Evolutionary conservation across 768 basidiomycete species (phyloP).

Genomic region (Amanita brunnescens): DNA sequence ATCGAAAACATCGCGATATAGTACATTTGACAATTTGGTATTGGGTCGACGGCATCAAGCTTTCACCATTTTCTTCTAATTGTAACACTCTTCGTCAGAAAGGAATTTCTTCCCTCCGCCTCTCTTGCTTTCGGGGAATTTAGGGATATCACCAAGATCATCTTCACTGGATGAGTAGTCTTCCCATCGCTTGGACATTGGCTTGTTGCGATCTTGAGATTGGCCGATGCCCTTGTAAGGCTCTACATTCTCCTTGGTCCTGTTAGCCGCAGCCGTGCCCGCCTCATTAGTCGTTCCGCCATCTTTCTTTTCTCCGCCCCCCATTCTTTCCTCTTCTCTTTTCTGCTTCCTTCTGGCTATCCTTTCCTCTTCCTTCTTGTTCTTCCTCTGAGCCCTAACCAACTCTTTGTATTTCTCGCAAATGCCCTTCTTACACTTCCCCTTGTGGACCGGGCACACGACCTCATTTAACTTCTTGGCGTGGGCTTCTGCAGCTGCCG

Average conservation of each 20-base stretch:
- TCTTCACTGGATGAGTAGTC: neutral
- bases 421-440: conserved; percentile 1
- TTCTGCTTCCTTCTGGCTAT: neutral
- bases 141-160: neutral
- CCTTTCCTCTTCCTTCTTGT: neutral
- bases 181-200: neutral
- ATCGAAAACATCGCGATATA: neutral
- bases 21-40: neutral
- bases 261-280: neutral
- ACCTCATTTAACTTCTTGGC: neutral
- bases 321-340: neutral
- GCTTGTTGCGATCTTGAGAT: neutral
- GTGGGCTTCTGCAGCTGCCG: neutral
- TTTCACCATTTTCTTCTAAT: neutral
- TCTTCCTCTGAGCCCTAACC: neutral
- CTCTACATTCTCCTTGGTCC: neutral
- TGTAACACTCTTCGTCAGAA: neutral
- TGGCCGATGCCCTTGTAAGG: neutral
- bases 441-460: neutral
- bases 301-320: neutral
- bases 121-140: neutral
- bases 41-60: neutral
- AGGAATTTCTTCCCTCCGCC: neutral
- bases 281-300: too few species aligned
- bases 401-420: neutral